A percentile compares a stretch with the other conserved stretches of the same genome.
phyloP scores from a whole-genome alignment of 2,329 filamentous ascomycete genomes.

The Pestalotiopsis sp. region DNA sequence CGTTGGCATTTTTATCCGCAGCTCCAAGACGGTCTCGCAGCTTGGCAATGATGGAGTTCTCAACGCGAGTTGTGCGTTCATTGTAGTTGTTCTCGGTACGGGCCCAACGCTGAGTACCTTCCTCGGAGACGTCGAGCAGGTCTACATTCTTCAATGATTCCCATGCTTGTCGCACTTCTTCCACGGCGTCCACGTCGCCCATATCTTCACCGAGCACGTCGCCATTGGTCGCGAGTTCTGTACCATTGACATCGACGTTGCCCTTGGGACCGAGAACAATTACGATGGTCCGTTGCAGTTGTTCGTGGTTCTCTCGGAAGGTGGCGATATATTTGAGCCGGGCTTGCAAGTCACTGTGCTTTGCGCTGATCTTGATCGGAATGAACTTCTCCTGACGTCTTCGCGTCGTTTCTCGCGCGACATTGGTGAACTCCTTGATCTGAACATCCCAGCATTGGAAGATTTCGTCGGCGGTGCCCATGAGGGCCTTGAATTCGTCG shows the following conservation, averaged over 20 bases:
- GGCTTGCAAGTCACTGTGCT: slow-evolving; percentile 86
- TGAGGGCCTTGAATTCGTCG: slow-evolving; percentile 82
- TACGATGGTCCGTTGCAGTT: slow-evolving; percentile 92
- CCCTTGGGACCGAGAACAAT: slow-evolving; percentile 87
- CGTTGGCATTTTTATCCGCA: slow-evolving; percentile 87
- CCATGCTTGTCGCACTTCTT: slow-evolving; percentile 94
- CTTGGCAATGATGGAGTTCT: slow-evolving; percentile 97
- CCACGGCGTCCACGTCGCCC: slow-evolving; percentile 94
- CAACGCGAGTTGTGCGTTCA: slow-evolving; percentile 92
- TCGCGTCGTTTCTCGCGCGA: slow-evolving; percentile 91
- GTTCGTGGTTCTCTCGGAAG: slow-evolving; percentile 96
- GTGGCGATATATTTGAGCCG: slow-evolving; percentile 91
- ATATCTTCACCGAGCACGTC: slow-evolving; percentile 86
- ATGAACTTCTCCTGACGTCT: slow-evolving; percentile 98
- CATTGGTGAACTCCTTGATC: slow-evolving; percentile 96
- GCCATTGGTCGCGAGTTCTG: slow-evolving; percentile 57
- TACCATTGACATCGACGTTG: slow-evolving; percentile 51
- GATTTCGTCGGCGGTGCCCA: slow-evolving; percentile 81
- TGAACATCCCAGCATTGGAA: slow-evolving; percentile 95
- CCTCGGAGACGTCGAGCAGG: slow-evolving; percentile 85
- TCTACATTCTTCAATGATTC: slow-evolving; percentile 93
- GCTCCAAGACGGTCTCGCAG: slow-evolving; percentile 90
- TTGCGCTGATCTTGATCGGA: slow-evolving; percentile 90
- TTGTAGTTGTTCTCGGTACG: slow-evolving; percentile 96
- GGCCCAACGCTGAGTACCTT: slow-evolving; percentile 90